Conservation (phyloP, 306 rosid genomes). For the Glycine tomentella region DNA sequence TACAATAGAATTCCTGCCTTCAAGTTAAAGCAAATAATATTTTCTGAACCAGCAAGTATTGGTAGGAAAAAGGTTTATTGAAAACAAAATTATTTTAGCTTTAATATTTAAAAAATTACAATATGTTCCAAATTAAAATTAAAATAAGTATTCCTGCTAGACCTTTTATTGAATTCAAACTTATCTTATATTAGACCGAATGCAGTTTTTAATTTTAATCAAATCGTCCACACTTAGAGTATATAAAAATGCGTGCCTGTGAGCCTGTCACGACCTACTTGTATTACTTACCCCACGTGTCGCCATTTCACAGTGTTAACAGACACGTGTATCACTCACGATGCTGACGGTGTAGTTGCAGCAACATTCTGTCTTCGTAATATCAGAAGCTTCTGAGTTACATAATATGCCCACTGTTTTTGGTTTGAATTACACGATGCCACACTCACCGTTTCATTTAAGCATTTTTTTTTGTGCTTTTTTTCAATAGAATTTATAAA, state of each 20-base stretch:
- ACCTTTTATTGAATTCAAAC: neutral
- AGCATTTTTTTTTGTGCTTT: too few species aligned
- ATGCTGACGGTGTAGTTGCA: neutral
- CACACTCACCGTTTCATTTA: neutral
- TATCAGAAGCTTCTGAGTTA: neutral
- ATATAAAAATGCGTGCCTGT: neutral
- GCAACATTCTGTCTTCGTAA: neutral
- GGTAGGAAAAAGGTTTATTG: neutral
- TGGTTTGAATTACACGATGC: neutral
- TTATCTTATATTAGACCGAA: neutral
- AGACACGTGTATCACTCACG: slow-evolving; percentile 11
- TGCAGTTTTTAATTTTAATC: neutral
- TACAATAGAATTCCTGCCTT: neutral
- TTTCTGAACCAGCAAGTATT: neutral
- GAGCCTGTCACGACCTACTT: neutral
- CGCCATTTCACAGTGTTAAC: neutral
- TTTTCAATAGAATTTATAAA: too few species aligned
- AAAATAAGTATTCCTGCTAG: neutral
- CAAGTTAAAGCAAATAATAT: neutral
- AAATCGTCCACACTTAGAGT: neutral
- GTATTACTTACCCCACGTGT: neutral
- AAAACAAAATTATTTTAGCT: neutral
- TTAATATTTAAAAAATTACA: neutral
- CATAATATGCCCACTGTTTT: neutral
- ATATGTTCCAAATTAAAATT: neutral